Base-by-base conservation (phyloP, 1,139 yeast species). In the Suhomyces maxii region DNA sequence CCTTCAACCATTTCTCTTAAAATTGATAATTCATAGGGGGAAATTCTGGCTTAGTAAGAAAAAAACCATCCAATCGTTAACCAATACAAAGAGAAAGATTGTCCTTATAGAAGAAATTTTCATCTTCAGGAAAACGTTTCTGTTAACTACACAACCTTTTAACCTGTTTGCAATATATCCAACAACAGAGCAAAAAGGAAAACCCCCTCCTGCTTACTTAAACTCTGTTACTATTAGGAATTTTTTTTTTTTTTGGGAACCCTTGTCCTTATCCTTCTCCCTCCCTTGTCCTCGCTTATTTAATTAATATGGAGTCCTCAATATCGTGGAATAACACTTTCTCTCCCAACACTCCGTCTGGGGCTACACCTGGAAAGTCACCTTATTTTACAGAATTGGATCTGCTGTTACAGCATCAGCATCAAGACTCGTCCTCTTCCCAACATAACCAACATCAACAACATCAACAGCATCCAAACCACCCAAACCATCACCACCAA, bases 271-370 rank as follows among this genome's bases (percentile, higher is more conserved):
- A 14, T 36, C 26, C 34, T 49, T 11, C 6, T 3, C 31, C 5
- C 6, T 11, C 7, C 5, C 8, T 26, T 7, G n/a, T 6, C n/a
- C 6, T 10, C 8, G 12, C 14, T 33, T 30, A 9, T 28, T 28
- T 28, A 28, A 28, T 9, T 11, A 11, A 9, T 28, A 57, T 57
- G 61, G 61, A 57, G 32, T 53, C 50, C 48, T 52, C 53, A 14
- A 53, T 51, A 31, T 34, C 42, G 36, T 57, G 61, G 61, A 54
- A 52, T 42, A 44, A 50, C 11, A 46, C 58, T 13, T 56, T 55
- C 35, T 53, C 60, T 23, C 58, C 61, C 10, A 55, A 49, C 39
- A 47, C 49, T 8, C 46, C 52, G 8, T 39, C 51, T 11, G 53
- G 50, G 25, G 50, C 49, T 8, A 49, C 57, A 8, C 56, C 59